Evolutionary conservation across 345 rosid genomes (phyloP), one percentile per base, ranked within the genome.

Genomic region (Bruguiera sexangula): DNA sequence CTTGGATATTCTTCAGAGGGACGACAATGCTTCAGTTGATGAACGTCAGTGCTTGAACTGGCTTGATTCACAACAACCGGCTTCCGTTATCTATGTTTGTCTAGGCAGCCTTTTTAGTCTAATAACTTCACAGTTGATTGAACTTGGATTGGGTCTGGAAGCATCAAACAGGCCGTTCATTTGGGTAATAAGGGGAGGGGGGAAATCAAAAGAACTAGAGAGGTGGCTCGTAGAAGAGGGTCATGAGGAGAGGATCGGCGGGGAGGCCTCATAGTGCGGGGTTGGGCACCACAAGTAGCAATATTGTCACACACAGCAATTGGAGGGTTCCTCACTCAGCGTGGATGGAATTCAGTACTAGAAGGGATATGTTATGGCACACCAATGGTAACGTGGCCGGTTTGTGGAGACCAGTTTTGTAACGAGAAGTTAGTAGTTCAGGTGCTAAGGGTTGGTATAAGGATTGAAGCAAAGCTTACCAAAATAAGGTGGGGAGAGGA

Each of bases 201-300:
- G 11, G 9, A 72, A 21, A 39, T 46, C 75, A 29, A 30, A 11
- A 43, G 60, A 72, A 57, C 3, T 72, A 13, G 59, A 22, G 27
- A 58, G 58, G 10, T 72, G 26, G 69, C 13, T 57, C 20, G 59
- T 1, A 31, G 65, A 56, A 31, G 31, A 46, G 22, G 75, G 75
- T 15, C 58, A 65, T 6, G 58, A 65, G 43, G 65, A 65, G 8
- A 72, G 69, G 29, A 65, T 20, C 0, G 22, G 31, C 22, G 75
- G n/a, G 27, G 75, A 63, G 63, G 69, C 22, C 43, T 71, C 26
- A 6, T 70, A 53, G 39, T 53, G 24, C 4, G 61, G 31, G 74
- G 63, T 10, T 71, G 75, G 75, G 75, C 65, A 21, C 69, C 75
- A 16, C 75, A 72, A 65, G 19, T 64, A 7, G 63, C 15, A 5